These are phyloP conservation scores for Gaertneriomyces sp. DNA, from an alignment of 192 early-diverging fungal genomes.

Conservation along the genomic window DNA sequence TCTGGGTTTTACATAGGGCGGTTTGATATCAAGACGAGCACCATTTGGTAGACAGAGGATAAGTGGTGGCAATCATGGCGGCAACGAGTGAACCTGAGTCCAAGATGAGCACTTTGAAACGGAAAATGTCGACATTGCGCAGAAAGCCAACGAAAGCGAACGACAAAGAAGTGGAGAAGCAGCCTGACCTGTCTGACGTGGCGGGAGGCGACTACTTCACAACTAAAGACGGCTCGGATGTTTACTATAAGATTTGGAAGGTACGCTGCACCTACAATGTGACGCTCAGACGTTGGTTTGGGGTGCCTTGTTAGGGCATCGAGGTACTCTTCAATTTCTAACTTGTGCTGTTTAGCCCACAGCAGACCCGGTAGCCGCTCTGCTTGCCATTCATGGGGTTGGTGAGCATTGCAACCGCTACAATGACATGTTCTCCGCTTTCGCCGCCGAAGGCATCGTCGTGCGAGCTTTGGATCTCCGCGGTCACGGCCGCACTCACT, in stretches of 20 bases:
- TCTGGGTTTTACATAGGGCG: too few species aligned
- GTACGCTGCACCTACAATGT: neutral
- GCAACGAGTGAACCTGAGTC: too few species aligned
- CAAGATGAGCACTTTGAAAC: conserved; percentile 1
- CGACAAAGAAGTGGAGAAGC: neutral
- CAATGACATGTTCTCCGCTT: conserved; percentile 54
- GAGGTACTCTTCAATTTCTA: too few species aligned
- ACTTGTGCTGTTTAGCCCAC: neutral
- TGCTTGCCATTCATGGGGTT: conserved; percentile 51
- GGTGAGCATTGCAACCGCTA: conserved; percentile 57
- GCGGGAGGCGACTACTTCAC: neutral
- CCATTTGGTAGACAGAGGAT: too few species aligned
- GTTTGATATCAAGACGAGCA: too few species aligned
- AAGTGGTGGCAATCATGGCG: too few species aligned
- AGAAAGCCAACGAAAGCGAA: neutral
- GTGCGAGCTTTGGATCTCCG: conserved; percentile 57
- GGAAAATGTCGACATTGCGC: conserved; percentile 12
- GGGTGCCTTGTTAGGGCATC: neutral
- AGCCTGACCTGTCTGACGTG: neutral
- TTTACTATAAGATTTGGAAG: conserved; percentile 5
- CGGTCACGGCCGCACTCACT: conserved; percentile 60
- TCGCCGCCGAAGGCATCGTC: conserved; percentile 51
- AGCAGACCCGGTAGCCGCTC: conserved; percentile 43
- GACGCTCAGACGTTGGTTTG: neutral
- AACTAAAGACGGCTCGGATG: neutral